Evolutionary conservation across 2,329 filamentous ascomycete genomes (phyloP).

Genomic region (Colletotrichum echinochloae): DNA sequence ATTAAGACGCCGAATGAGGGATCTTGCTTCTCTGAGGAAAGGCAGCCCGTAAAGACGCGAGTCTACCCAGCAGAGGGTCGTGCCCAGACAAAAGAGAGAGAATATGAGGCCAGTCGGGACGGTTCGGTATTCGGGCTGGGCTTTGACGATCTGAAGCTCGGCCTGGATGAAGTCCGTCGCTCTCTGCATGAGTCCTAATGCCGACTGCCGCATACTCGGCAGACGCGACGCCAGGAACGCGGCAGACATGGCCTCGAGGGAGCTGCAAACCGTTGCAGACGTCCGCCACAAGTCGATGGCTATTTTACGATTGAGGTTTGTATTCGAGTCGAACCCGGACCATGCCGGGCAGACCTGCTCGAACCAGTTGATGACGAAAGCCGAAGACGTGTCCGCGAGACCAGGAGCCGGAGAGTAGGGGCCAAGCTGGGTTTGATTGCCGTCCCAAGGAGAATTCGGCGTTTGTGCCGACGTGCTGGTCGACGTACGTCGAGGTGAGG

Average conservation of each 20-base stretch:
- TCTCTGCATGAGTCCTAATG: constrained; percentile 49
- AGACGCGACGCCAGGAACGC: constrained; percentile 51
- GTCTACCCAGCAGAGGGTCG: constrained; percentile 56
- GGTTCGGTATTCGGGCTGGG: constrained; percentile 37
- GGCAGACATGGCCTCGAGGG: constrained; percentile 57
- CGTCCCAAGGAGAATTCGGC: not conserved
- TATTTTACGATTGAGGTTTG: constrained; percentile 54
- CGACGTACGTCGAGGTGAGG: not conserved
- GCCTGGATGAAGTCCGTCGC: constrained; percentile 51
- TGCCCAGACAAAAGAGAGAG: constrained; percentile 55
- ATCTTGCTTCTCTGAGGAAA: constrained; percentile 48
- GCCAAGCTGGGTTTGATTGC: constrained; percentile 24
- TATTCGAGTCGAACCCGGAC: constrained; percentile 55
- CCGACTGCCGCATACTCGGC: constrained; percentile 52
- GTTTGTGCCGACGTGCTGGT: not conserved
- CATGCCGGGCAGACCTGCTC: constrained; percentile 55
- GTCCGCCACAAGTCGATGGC: constrained; percentile 52
- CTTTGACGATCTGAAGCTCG: constrained; percentile 48
- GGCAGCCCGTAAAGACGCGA: constrained; percentile 49
- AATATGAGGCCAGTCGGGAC: constrained; percentile 53
- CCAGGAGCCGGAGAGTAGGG: constrained; percentile 39
- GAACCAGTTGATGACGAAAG: constrained; percentile 55
- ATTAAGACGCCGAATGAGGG: constrained; percentile 46
- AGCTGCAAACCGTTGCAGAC: constrained; percentile 53
- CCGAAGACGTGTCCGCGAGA: constrained; percentile 47